Conservation (phyloP, 2,329 filamentous ascomycete genomes). For the Claviceps lovelessii region DNA sequence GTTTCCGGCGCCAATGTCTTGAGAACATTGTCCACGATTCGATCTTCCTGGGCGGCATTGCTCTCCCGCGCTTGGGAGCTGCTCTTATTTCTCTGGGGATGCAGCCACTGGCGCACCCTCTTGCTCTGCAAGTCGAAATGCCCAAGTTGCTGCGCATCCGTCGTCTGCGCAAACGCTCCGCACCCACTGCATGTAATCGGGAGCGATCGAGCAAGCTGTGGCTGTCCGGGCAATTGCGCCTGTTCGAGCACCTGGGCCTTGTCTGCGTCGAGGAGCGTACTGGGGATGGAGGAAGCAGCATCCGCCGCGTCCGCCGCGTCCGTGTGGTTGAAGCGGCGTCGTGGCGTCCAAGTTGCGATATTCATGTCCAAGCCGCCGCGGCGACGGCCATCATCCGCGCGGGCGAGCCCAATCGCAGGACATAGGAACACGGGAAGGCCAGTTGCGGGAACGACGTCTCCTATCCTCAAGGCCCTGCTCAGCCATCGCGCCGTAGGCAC, state of each 20-base stretch:
- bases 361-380: background rate
- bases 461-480: conserved; percentile 26
- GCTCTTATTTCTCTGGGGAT: conserved; percentile 9
- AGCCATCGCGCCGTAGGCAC: conserved; percentile 29
- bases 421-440: conserved; percentile 34
- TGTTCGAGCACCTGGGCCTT: background rate
- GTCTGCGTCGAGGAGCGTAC: background rate
- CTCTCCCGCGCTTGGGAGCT: conserved; percentile 6
- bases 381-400: background rate
- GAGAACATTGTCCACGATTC: conserved; percentile 32
- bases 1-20: conserved; percentile 25
- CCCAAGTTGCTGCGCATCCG: conserved; percentile 34
- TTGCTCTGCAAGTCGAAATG: conserved; percentile 41
- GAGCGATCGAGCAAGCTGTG: conserved; percentile 18
- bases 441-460: conserved; percentile 20
- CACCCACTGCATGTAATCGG: conserved; percentile 49
- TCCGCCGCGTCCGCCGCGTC: conserved; percentile 3
- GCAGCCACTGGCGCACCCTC: conserved; percentile 34
- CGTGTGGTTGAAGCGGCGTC: conserved; percentile 12
- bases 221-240: background rate
- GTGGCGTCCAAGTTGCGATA: conserved; percentile 9
- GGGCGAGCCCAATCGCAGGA: conserved; percentile 23
- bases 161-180: conserved; percentile 48
- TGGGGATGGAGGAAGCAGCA: background rate
- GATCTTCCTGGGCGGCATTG: conserved; percentile 28